Evolutionary conservation across 2,329 filamentous ascomycete genomes (phyloP).

Genomic region (Penicillium sp.): DNA sequence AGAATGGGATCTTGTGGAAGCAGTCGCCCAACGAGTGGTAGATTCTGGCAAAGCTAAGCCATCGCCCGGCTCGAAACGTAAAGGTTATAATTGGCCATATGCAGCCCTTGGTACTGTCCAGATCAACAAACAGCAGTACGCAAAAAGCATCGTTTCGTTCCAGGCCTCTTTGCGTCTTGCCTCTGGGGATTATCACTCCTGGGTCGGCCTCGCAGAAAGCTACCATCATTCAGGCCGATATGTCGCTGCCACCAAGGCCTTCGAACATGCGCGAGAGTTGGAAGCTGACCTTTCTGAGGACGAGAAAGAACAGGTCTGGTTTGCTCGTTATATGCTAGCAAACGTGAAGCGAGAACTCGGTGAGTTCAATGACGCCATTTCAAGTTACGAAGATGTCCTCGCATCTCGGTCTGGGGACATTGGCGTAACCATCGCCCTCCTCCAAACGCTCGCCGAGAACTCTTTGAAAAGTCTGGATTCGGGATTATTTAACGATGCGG

Average conservation of each 20-base stretch:
- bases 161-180: constrained; percentile 83
- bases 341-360: constrained; percentile 92
- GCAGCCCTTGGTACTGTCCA: constrained; percentile 92
- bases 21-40: constrained; percentile 85
- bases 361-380: constrained; percentile 82
- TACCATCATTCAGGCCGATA: constrained; percentile 94
- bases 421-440: constrained; percentile 82
- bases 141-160: constrained; percentile 87
- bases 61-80: constrained; percentile 88
- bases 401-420: constrained; percentile 72
- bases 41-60: constrained; percentile 93
- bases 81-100: constrained; percentile 94
- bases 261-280: constrained; percentile 79
- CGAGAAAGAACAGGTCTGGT: constrained; percentile 77
- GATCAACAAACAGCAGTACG: constrained; percentile 89
- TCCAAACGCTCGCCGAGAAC: constrained; percentile 86
- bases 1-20: constrained; percentile 96
- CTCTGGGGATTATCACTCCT: constrained; percentile 89
- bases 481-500: constrained; percentile 83
- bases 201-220: constrained; percentile 95
- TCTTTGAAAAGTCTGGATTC: constrained; percentile 77
- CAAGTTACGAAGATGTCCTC: constrained; percentile 75
- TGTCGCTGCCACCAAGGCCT: constrained; percentile 90
- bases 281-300: constrained; percentile 63
- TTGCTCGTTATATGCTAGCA: constrained; percentile 93